Percentiles rank a stretch among this genome's conserved stretches.
Evolutionary conservation across 2,329 filamentous ascomycete species (phyloP).

Genomic region (Colletotrichum limetticola): DNA sequence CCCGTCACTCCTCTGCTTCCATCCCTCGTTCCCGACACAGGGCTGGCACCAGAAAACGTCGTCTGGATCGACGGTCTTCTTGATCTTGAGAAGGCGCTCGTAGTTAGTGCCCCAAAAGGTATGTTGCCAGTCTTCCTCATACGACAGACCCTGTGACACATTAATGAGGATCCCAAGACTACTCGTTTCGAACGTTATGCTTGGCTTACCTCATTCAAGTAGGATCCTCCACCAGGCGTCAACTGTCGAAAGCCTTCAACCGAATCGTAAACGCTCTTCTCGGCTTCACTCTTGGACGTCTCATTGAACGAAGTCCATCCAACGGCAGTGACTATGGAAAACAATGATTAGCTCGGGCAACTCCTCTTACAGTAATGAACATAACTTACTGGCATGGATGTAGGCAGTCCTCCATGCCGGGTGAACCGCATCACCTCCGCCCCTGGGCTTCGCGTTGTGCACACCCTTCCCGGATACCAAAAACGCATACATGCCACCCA

Average conservation of each 20-base stretch:
- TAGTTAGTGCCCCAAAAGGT: conserved; percentile 35
- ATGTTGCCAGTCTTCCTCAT: conserved; percentile 33
- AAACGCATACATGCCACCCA: conserved; percentile 45
- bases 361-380: accelerated
- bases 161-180: background rate
- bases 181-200: too few relatives aligned
- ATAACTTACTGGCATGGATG: conserved; percentile 49
- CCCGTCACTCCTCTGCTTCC: conserved; percentile 11
- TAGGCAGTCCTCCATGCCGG: conserved; percentile 59
- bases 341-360: background rate
- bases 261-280: conserved; percentile 39
- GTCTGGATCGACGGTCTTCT: conserved; percentile 22
- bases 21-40: conserved; percentile 28
- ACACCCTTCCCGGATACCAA: conserved; percentile 58
- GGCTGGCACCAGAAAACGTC: conserved; percentile 31
- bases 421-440: conserved; percentile 58
- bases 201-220: conserved; percentile 36
- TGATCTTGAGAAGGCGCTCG: conserved; percentile 21
- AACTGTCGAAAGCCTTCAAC: conserved; percentile 47
- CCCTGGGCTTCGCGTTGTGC: conserved; percentile 53
- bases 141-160: background rate
- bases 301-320: conserved; percentile 47
- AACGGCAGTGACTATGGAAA: conserved; percentile 40
- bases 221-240: conserved; percentile 26
- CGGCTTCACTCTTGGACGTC: conserved; percentile 41